phyloP scores from a whole-genome alignment of 2,329 filamentous ascomycete genomes.

The Fusarium sp. region DNA sequence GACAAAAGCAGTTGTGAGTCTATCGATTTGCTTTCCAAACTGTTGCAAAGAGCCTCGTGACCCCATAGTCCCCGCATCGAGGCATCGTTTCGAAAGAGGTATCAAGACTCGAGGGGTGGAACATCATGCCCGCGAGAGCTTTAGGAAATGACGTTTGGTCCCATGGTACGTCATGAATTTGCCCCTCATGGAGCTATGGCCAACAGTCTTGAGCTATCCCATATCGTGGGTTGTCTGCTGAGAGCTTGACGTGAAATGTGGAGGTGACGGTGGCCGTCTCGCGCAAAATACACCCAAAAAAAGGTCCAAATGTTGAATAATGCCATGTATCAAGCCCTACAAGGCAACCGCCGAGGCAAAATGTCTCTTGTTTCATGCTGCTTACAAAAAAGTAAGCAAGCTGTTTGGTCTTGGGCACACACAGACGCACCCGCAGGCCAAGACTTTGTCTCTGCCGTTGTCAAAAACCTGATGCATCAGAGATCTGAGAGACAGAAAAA shows the following conservation, averaged over 20 bases:
- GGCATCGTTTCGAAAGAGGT: constrained; percentile 28
- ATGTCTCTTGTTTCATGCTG: no score
- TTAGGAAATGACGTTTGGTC: neutral
- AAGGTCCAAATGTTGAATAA: neutral
- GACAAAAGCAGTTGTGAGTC: neutral
- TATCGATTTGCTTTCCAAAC: neutral
- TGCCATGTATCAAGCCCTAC: neutral
- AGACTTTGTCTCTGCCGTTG: neutral
- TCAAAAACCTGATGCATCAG: constrained; percentile 10
- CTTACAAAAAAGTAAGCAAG: neutral
- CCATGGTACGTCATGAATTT: constrained; percentile 23
- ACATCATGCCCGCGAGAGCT: constrained; percentile 7
- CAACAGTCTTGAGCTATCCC: neutral
- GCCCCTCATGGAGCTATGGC: constrained; percentile 33
- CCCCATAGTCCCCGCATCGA: constrained; percentile 1
- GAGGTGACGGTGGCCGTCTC: no score
- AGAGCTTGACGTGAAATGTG: no score
- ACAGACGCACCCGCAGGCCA: neutral
- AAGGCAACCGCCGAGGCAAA: constrained; percentile 1
- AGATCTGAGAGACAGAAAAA: neutral
- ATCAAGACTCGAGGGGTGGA: constrained; percentile 43
- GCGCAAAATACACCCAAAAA: neutral
- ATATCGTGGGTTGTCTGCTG: no score
- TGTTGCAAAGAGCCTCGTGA: constrained; percentile 17
- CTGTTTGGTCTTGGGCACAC: neutral